Evolutionary conservation across 169 alveolate species (phyloP).

Genomic region (Babesia ovis): DNA sequence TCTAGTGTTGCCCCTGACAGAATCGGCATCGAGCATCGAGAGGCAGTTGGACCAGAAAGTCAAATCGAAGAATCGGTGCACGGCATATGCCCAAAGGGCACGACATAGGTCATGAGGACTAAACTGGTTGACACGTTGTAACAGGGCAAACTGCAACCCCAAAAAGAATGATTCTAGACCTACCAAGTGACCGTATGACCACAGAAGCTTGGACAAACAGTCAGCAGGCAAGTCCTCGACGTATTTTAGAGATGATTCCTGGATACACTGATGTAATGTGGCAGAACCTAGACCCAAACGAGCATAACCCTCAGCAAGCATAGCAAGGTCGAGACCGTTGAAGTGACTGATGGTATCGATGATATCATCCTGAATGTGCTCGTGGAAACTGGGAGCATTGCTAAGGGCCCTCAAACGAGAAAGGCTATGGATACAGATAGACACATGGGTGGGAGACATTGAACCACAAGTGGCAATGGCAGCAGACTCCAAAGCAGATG

Average conservation of each 20-base stretch:
- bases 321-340: constrained; percentile 67
- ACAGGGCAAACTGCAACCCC: constrained; percentile 27
- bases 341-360: constrained; percentile 45
- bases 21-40: constrained; percentile 25
- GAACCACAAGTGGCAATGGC: constrained; percentile 22
- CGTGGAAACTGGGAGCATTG: constrained; percentile 10
- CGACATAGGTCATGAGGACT: constrained; percentile 50
- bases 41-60: constrained; percentile 52
- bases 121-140: constrained; percentile 62
- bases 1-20: constrained; percentile 26
- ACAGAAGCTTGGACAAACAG: constrained; percentile 58
- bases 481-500: constrained; percentile 41
- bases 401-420: constrained; percentile 14
- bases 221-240: constrained; percentile 67
- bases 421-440: constrained; percentile 35
- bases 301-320: constrained; percentile 55
- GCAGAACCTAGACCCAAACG: constrained; percentile 37
- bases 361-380: constrained; percentile 39
- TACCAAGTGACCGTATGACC: constrained; percentile 49
- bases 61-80: constrained; percentile 38
- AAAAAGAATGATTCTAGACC: constrained; percentile 44
- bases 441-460: constrained; percentile 43
- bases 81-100: constrained; percentile 62
- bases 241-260: constrained; percentile 37
- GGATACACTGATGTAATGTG: constrained; percentile 61